Percentiles rank a stretch among this genome's conserved stretches.
These are phyloP conservation scores for Xylaria scruposa DNA, from an alignment of 495 filamentous ascomycete species.

Conservation along the genomic window DNA sequence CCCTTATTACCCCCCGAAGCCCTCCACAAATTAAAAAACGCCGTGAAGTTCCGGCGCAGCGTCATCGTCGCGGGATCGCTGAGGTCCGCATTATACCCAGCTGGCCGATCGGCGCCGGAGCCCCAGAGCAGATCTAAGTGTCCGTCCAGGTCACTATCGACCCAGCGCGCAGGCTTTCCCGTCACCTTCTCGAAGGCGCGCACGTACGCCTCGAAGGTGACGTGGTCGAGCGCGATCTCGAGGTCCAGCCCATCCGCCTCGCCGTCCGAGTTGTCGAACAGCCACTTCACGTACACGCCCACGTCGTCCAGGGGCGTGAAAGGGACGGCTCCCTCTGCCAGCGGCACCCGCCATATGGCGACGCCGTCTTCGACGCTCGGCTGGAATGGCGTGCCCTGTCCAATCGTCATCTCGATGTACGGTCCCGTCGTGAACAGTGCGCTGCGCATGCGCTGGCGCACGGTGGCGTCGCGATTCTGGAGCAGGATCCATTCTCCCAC, in stretches of 20 bases:
- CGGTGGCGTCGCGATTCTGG: constrained; percentile 44
- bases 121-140: constrained; percentile 45
- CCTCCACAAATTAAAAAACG: constrained; percentile 58
- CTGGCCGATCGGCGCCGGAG: constrained; percentile 30
- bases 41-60: constrained; percentile 59
- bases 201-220: constrained; percentile 54
- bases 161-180: constrained; percentile 54
- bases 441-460: constrained; percentile 48
- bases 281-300: constrained; percentile 61
- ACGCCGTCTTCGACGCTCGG: constrained; percentile 48
- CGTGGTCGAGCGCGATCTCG: constrained; percentile 56
- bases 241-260: constrained; percentile 58
- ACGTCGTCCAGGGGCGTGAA: constrained; percentile 60
- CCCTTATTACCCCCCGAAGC: constrained; percentile 48
- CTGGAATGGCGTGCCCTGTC: constrained; percentile 43
- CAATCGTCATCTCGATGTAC: constrained; percentile 61
- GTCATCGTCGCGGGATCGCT: constrained; percentile 53
- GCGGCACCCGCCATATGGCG: constrained; percentile 53
- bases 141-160: constrained; percentile 50
- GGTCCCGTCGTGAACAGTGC: constrained; percentile 60
- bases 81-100: constrained; percentile 50
- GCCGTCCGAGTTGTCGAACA: constrained; percentile 58
- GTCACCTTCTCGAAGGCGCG: constrained; percentile 60
- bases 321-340: constrained; percentile 51
- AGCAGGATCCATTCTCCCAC: constrained; percentile 57